Base-by-base conservation (phyloP, 495 filamentous ascomycete species). In the Aspergillus panamensis region DNA sequence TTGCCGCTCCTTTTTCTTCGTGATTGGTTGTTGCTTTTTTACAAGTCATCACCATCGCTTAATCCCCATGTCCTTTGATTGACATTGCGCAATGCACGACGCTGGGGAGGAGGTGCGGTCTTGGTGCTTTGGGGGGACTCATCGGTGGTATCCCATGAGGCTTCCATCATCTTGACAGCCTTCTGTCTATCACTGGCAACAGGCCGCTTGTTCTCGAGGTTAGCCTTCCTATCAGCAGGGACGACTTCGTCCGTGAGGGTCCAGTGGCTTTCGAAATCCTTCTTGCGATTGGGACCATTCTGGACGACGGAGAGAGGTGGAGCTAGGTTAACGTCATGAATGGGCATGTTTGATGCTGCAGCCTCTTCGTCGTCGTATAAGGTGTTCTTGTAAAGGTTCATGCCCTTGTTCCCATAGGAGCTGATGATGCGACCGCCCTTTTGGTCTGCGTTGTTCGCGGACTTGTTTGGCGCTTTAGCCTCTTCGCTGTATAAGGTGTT, bases 301-400 rank as follows among this genome's bases (percentile, higher is more conserved):
- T 85, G 85, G 55, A 86, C 81, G 44, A 83, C 82, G 17, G 80
- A 78, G 10, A 88, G 78, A 0, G 75, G 75, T n/a, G 54, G 62
- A 17, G 62, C 56, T 29, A 62, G 48, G 39, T 72, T 73, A 8
- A 66, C 64, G 37, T 74, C 62, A 6, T 62, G 55, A 55, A 64
- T 60, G 52, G 59, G 37, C n/a, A n/a, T 51, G 37, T 59, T 49
- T n/a, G 30, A 37, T 16, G 74, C 66, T 4, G 65, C 62, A 40
- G 66, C 67, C 6, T 75, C 75, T 35, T 83, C 70, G 53, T 87
- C 74, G 67, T 84, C n/a, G n/a, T n/a, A 84, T 17, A 94, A 69
- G 20, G 87, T 84, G 69, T 91, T 87, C 60, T 90, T 77, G 75
- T 95, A 96, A 29, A 96, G 80, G 39, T 82, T 79, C n/a, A 85